These are phyloP conservation scores for Vitis labrusca DNA, from an alignment of 164 flowering plant genomes.

Conservation along the genomic window DNA sequence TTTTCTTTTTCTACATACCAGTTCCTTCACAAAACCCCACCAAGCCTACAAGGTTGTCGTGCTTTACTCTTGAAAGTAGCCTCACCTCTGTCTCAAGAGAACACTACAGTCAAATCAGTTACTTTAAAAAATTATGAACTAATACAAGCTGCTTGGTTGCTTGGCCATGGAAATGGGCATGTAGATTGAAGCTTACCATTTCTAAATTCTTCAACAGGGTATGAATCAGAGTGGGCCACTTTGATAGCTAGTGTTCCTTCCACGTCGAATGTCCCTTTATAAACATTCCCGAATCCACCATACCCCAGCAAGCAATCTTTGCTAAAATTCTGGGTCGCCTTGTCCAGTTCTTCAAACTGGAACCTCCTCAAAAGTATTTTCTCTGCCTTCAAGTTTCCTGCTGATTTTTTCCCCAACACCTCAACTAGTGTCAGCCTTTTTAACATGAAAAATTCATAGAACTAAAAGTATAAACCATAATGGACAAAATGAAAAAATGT, in stretches of 20 bases:
- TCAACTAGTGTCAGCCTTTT: too few relatives aligned
- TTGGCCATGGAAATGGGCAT: background rate
- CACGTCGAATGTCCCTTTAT: conserved; percentile 43
- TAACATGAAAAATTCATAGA: too few relatives aligned
- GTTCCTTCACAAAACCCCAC: conserved; percentile 69
- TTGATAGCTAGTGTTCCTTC: conserved; percentile 61
- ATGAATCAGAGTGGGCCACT: conserved; percentile 49
- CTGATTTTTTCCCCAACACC: background rate
- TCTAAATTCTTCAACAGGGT: conserved; percentile 51
- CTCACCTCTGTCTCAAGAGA: conserved; percentile 50
- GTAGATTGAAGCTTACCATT: conserved; percentile 41
- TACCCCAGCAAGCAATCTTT: conserved; percentile 55
- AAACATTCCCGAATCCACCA: conserved; percentile 72
- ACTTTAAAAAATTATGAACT: background rate
- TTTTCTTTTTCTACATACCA: conserved; percentile 23
- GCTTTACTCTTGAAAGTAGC: conserved; percentile 59
- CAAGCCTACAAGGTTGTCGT: conserved; percentile 56
- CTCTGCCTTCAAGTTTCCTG: conserved; percentile 28
- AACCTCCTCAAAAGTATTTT: conserved; percentile 41
- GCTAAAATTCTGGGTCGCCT: conserved; percentile 66
- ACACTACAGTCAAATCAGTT: background rate
- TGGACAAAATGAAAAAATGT: too few relatives aligned
- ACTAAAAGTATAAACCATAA: too few relatives aligned
- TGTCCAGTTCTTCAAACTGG: conserved; percentile 48
- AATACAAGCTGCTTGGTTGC: background rate